These are phyloP conservation scores for Platismatia glauca DNA, from an alignment of 495 filamentous ascomycete species.

Conservation along the genomic window DNA sequence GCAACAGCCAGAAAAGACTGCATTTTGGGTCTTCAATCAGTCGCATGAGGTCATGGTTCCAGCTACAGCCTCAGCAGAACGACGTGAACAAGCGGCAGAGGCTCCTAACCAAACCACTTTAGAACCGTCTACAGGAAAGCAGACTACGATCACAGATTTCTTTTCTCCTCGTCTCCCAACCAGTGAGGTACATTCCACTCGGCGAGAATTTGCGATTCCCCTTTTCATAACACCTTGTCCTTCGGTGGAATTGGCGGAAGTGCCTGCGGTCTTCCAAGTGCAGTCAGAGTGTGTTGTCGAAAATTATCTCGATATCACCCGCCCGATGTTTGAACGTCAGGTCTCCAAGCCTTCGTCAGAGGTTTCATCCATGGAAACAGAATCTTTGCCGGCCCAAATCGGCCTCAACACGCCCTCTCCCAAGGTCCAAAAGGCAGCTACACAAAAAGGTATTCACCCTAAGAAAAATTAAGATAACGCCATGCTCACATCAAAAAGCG, in stretches of 20 bases:
- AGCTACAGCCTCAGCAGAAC: neutral
- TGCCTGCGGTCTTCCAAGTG: neutral
- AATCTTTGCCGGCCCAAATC: neutral
- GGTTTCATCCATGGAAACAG: neutral
- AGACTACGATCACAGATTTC: neutral
- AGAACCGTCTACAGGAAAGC: neutral
- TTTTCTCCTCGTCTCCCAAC: neutral
- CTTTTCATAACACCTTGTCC: neutral
- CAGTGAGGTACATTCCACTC: too few species aligned
- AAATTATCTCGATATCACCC: neutral
- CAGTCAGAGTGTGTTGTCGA: neutral
- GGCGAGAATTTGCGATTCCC: too few species aligned
- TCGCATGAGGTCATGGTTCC: neutral
- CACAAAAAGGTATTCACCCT: too few species aligned
- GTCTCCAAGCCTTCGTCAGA: neutral
- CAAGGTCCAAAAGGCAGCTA: neutral
- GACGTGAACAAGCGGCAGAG: neutral
- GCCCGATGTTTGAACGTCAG: neutral
- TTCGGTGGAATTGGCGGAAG: neutral
- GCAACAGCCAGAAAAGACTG: neutral
- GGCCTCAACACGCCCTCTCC: neutral
- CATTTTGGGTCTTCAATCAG: neutral
- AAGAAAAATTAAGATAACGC: too few species aligned
- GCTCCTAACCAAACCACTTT: neutral
- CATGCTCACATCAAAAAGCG: neutral